Base-by-base conservation (phyloP, 208 protist species). In the Leptomonas seymouri region DNA sequence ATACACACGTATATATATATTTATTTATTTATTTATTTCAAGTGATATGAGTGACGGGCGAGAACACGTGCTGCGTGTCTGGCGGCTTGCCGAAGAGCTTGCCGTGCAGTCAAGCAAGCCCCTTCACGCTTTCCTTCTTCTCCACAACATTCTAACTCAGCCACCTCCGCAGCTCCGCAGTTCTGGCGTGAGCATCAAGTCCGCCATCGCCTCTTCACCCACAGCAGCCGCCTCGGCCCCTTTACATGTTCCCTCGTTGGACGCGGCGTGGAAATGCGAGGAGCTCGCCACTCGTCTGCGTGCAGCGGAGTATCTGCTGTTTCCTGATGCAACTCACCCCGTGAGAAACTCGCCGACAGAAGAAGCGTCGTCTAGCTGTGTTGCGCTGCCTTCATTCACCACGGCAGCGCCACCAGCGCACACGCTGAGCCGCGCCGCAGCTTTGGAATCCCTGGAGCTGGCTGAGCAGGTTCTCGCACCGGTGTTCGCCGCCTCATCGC, bases 51-150 rank as follows among this genome's bases (percentile, higher is more conserved):
- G 60, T 14, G 60, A 74, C 15, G 48, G 60, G 0, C 36, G 71
- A n/a, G 16, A 51, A 18, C 57, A 63, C 18, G 39, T 76, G 11
- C 53, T 48, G 36, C 61, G 73, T 14, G 50, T 75, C 45, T 81
- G 81, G 60, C 59, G 44, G 14, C 70, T 81, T 11, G 76, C 86
- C 16, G 86, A 91, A 60, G 80, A 84, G 16, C 70, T 91, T n/a
- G 73, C 71, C 44, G 61, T 68, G 1, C 63, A 67, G 5, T 49
- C 68, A 4, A 71, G 81, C 21, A 68, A 91, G 72, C 67, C 62
- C 3, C 73, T 85, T 0, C 76, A 86, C 25, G 86, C 77, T 8
- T 88, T 91, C 55, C 71, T 82, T n/a, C 44, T 76, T 0, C 67
- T 82, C 0, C 65, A 76, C 27, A 27, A 74, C 25, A n/a, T 71